A percentile compares a stretch with the other conserved stretches of the same genome.
phyloP scores from a whole-genome alignment of 768 basidiomycete species.

The Trametes maxima region DNA sequence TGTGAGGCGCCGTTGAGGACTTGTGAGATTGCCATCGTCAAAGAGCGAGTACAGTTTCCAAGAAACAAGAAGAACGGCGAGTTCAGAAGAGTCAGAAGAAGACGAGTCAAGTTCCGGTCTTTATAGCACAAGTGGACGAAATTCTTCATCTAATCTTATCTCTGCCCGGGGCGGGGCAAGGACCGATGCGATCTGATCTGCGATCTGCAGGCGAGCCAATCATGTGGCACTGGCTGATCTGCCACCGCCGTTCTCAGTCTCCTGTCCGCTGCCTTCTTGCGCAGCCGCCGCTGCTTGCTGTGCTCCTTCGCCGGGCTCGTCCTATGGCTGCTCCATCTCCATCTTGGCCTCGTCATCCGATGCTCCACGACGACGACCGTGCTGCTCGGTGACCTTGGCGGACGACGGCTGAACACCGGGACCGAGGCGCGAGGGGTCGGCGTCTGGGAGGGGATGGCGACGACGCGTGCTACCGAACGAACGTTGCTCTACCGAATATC shows the following conservation, averaged over 20 bases:
- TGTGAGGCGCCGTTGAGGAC: background rate
- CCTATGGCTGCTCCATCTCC: background rate
- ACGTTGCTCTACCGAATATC: background rate
- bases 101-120: constrained; percentile 2
- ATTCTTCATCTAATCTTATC: constrained; percentile 19
- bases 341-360: background rate
- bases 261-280: background rate
- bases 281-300: too few species aligned
- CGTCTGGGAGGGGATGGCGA: background rate
- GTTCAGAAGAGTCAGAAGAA: background rate
- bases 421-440: background rate
- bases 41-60: background rate
- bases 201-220: background rate
- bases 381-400: too few species aligned
- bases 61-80: background rate
- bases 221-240: background rate
- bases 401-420: background rate
- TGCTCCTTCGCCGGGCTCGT: too few species aligned
- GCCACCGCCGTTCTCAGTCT: background rate
- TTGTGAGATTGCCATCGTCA: constrained; percentile 13
- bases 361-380: too few species aligned
- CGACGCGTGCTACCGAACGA: background rate
- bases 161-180: background rate
- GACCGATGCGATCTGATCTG: constrained; percentile 6
- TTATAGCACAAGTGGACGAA: background rate